Percentiles rank a stretch among this genome's conserved stretches.
Evolutionary conservation across 768 basidiomycete genomes (phyloP).

Genomic region (Tylopilus rubrobrunneus): DNA sequence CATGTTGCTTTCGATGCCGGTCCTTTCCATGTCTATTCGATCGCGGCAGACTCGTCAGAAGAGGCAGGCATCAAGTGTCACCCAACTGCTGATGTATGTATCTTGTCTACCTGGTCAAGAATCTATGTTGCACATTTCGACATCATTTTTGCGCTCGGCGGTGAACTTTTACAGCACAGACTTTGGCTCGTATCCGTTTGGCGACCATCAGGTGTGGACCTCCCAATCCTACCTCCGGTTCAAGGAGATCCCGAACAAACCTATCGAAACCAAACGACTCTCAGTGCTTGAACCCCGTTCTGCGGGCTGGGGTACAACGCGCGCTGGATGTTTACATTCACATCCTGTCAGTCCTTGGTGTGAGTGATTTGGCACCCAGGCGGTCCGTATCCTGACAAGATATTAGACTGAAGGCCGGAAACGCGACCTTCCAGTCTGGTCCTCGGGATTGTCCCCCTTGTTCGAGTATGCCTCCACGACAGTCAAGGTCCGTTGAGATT

Average conservation of each 20-base stretch:
- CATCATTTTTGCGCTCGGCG: constrained; percentile 75
- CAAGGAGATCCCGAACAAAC: constrained; percentile 92
- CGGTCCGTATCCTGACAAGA: constrained; percentile 6
- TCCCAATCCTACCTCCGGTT: constrained; percentile 93
- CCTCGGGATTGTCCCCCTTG: constrained; percentile 94
- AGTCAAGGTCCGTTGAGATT: constrained; percentile 62
- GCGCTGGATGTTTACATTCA: constrained; percentile 96
- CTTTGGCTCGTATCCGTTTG: constrained; percentile 94
- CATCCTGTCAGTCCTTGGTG: constrained; percentile 80
- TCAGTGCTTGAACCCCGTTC: constrained; percentile 97
- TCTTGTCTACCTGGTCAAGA: constrained; percentile 93
- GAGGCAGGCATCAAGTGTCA: constrained; percentile 58
- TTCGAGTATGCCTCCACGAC: constrained; percentile 99
- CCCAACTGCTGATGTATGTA: constrained; percentile 78
- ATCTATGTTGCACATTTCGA: constrained; percentile 61
- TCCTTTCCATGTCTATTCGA: constrained; percentile 78
- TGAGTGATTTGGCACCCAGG: constrained; percentile 36
- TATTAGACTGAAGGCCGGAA: constrained; percentile 66
- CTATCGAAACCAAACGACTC: constrained; percentile 90
- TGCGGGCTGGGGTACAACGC: constrained; percentile 93
- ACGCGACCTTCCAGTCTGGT: constrained; percentile 89
- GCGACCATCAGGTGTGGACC: constrained; percentile 29
- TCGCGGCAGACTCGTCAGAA: constrained; percentile 61
- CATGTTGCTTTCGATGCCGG: constrained; percentile 96
- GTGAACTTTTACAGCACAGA: constrained; percentile 92